These are phyloP conservation scores for Chaetomium strumarium DNA, from an alignment of 2,329 filamentous ascomycete genomes.

Conservation along the genomic window DNA sequence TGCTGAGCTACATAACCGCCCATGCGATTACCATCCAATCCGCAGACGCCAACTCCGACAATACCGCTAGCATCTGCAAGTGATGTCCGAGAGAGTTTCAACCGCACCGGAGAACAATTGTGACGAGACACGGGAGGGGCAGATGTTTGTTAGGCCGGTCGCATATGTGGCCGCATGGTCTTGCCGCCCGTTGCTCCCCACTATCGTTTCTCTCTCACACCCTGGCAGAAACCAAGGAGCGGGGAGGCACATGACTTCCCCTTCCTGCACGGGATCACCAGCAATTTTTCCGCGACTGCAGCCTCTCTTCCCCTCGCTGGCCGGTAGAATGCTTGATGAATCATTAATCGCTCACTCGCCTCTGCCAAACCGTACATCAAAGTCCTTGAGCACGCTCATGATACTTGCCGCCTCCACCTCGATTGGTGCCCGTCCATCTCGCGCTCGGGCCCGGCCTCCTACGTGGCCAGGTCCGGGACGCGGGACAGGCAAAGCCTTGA, in stretches of 20 bases:
- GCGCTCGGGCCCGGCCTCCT: constrained; percentile 29
- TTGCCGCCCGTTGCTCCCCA: constrained; percentile 1
- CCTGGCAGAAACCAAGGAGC: constrained; percentile 2
- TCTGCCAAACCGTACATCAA: constrained; percentile 67
- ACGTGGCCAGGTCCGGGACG: background rate
- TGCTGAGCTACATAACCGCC: no score
- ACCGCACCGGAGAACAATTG: background rate
- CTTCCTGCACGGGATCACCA: constrained; percentile 19
- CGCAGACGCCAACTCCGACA: background rate
- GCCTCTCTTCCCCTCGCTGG: background rate
- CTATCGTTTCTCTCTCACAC: background rate
- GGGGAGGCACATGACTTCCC: constrained; percentile 21
- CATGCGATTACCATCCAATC: constrained; percentile 1
- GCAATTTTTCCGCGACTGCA: constrained; percentile 9
- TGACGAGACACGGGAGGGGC: background rate
- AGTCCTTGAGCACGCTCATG: constrained; percentile 78
- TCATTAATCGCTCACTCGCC: constrained; percentile 20
- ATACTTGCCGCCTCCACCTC: constrained; percentile 80
- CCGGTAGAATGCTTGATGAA: background rate
- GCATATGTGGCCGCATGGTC: constrained; percentile 23
- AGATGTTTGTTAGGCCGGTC: constrained; percentile 11
- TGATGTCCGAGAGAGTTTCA: constrained; percentile 8
- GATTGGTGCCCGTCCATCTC: constrained; percentile 46
- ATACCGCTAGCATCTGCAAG: constrained; percentile 13
- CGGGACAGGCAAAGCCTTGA: constrained; percentile 51